Evolutionary conservation across 257 asterid species (phyloP).

Genomic region (Anisodus tanguticus): DNA sequence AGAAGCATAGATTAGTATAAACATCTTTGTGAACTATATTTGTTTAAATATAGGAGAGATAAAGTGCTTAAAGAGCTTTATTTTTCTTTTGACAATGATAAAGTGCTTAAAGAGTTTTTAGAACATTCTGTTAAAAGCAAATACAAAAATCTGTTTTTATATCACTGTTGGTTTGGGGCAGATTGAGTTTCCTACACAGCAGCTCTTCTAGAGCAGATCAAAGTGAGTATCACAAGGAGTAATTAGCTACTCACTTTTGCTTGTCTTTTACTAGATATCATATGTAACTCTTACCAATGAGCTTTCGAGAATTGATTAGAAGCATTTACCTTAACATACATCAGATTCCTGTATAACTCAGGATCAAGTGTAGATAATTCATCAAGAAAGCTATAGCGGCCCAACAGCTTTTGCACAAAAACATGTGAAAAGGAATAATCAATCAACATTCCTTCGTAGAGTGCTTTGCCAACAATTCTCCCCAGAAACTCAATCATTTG

Average conservation of each 20-base stretch:
- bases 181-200: background rate
- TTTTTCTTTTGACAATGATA: background rate
- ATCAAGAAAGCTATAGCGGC: slow-evolving; percentile 95
- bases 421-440: slow-evolving; percentile 93
- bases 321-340: slow-evolving; percentile 85
- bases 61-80: background rate
- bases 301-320: slow-evolving; percentile 29
- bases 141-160: background rate
- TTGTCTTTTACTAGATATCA: slow-evolving; percentile 2
- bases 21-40: background rate
- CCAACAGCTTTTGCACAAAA: slow-evolving; percentile 90
- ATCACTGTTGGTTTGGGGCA: background rate
- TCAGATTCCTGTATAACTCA: slow-evolving; percentile 87
- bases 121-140: slow-evolving; percentile 24
- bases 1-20: background rate
- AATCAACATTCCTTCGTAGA: slow-evolving; percentile 91
- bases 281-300: slow-evolving; percentile 25
- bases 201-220: background rate
- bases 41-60: background rate
- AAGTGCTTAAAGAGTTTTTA: background rate
- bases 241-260: background rate
- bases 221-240: slow-evolving; percentile 21
- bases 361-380: slow-evolving; percentile 95
- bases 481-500: slow-evolving; percentile 96
- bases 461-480: slow-evolving; percentile 89